A percentile compares a stretch with the other conserved stretches of the same genome.
Conservation (phyloP, 768 basidiomycete genomes). For the Gloeopeniophorella convolvens region DNA sequence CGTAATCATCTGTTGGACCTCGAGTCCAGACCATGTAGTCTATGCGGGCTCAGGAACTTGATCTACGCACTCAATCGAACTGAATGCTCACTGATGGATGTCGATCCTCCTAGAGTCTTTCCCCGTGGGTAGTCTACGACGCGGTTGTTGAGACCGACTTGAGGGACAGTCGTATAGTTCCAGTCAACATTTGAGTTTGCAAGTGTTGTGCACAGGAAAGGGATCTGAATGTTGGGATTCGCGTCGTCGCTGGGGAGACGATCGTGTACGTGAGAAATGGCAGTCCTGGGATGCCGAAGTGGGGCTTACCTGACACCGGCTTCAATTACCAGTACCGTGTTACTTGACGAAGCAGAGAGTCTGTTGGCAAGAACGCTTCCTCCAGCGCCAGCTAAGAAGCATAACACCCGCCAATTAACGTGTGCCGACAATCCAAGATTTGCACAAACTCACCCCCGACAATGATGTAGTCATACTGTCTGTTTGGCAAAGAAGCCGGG, state of each 20-base stretch:
- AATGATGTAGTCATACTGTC: neutral
- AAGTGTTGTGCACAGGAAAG: conserved; percentile 16
- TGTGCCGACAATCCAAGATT: neutral
- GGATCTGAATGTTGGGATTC: conserved; percentile 16
- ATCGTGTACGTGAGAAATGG: neutral
- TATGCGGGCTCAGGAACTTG: neutral
- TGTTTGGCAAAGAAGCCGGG: neutral
- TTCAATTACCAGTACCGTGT: conserved; percentile 1
- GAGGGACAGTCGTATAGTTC: conserved; percentile 27
- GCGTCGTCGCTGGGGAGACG: neutral
- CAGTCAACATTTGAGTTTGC: conserved; percentile 21
- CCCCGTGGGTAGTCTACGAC: conserved; percentile 22
- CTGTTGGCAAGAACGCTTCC: conserved; percentile 2
- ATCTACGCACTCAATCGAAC: neutral
- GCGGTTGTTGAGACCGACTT: conserved; percentile 20
- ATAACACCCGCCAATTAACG: neutral
- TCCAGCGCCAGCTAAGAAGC: neutral
- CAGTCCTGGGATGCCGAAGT: neutral
- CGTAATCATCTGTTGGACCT: conserved; percentile 11
- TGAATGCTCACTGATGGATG: conserved; percentile 22
- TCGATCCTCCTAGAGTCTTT: conserved; percentile 24
- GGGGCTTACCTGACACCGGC: neutral
- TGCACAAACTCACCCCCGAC: neutral
- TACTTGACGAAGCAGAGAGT: neutral
- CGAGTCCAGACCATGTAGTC: conserved; percentile 14